These are phyloP conservation scores for Pestalotiopsis sp. DNA, from an alignment of 2,329 filamentous ascomycete genomes.

Conservation along the genomic window DNA sequence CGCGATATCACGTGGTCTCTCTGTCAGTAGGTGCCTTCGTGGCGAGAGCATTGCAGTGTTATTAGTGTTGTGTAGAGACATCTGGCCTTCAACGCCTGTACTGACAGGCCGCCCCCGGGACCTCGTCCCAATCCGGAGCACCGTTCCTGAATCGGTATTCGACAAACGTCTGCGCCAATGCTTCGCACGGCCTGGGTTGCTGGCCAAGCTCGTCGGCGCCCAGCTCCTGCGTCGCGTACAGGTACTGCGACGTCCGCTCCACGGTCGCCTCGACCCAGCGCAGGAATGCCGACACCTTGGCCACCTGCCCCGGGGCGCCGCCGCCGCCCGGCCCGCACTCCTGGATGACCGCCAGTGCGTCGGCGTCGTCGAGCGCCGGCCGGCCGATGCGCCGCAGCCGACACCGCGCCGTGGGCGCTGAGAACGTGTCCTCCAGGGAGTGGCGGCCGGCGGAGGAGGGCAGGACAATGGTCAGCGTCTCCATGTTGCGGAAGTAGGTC, in stretches of 20 bases:
- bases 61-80: no score
- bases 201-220: background rate
- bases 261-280: background rate
- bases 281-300: background rate
- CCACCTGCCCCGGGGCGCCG: background rate
- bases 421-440: background rate
- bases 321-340: background rate
- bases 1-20: background rate
- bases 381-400: background rate
- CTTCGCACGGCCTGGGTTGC: background rate
- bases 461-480: slow-evolving; percentile 2
- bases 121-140: background rate
- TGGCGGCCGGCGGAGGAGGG: slow-evolving; percentile 5
- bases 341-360: background rate
- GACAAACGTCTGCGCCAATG: slow-evolving; percentile 10
- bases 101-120: background rate
- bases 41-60: background rate
- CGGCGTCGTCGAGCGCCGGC: background rate
- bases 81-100: background rate
- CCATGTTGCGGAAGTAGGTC: slow-evolving; percentile 7
- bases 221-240: slow-evolving; percentile 1
- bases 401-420: slow-evolving; percentile 1
- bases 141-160: slow-evolving; percentile 4
- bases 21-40: background rate
- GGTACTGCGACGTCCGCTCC: slow-evolving; percentile 1